A percentile compares a stretch with the other conserved stretches of the same genome.
Evolutionary conservation across 1,284 basidiomycete genomes (phyloP).

Genomic region (Amylostereum chailletii): DNA sequence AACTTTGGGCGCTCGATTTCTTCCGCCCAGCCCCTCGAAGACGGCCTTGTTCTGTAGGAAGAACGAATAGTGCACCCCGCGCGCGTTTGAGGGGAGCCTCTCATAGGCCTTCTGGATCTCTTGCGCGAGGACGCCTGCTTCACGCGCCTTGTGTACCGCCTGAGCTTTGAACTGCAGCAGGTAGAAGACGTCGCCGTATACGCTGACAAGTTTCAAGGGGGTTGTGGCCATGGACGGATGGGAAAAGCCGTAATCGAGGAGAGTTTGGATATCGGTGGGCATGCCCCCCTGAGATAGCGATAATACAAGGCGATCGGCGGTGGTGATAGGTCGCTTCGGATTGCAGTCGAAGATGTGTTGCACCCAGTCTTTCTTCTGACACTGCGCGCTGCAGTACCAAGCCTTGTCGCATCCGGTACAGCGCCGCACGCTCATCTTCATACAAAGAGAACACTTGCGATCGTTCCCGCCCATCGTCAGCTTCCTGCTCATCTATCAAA

Average conservation of each 20-base stretch:
- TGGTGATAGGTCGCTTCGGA: conserved; percentile 18
- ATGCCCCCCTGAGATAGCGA: conserved; percentile 17
- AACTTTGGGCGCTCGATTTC: too few relatives aligned
- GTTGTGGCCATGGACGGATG: conserved; percentile 12
- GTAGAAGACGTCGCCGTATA: conserved; percentile 23
- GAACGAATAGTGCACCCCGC: conserved; percentile 19
- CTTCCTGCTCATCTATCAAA: too few relatives aligned
- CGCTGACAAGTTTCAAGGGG: conserved; percentile 18
- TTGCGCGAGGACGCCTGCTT: too few relatives aligned
- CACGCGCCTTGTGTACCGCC: conserved; percentile 15
- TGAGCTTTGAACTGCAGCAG: conserved; percentile 16
- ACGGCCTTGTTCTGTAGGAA: too few relatives aligned
- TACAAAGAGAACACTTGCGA: too few relatives aligned
- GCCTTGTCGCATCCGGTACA: conserved; percentile 12
- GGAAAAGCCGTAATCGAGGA: conserved; percentile 27
- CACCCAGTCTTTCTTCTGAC: conserved; percentile 23
- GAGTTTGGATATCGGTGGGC: conserved; percentile 23
- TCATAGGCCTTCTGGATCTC: conserved; percentile 21
- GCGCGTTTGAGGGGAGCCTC: conserved; percentile 10
- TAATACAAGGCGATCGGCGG: conserved; percentile 22
- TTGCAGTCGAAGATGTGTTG: conserved; percentile 28
- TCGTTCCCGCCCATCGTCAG: too few relatives aligned
- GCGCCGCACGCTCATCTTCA: background rate
- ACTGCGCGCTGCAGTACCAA: conserved; percentile 25
- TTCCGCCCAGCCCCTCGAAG: too few relatives aligned